Evolutionary conservation across 73 alveolate genomes (phyloP).

Genomic region (Effrenium voratum): DNA sequence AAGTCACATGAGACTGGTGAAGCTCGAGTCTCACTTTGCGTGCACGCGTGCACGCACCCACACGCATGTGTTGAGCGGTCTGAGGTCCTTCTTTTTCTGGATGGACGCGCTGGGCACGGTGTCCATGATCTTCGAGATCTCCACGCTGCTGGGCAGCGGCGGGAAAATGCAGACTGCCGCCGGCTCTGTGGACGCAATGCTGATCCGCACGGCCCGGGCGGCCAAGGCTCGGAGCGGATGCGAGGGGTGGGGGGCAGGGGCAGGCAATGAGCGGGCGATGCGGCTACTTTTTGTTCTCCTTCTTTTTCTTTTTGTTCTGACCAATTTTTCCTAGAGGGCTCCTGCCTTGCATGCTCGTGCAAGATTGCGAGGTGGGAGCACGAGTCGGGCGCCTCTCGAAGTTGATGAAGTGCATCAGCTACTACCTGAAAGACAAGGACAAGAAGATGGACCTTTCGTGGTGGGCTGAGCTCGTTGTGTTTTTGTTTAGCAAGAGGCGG

Average conservation of each 20-base stretch:
- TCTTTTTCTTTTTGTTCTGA: too few relatives aligned
- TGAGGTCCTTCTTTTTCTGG: slow-evolving; percentile 88
- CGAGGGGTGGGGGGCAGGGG: too few relatives aligned
- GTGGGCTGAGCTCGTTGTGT: background rate
- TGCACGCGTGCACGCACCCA: too few relatives aligned
- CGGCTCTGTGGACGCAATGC: slow-evolving; percentile 70
- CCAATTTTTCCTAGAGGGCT: background rate
- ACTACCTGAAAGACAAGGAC: slow-evolving; percentile 81
- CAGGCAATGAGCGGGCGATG: too few relatives aligned
- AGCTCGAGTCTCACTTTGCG: too few relatives aligned
- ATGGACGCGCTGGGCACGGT: slow-evolving; percentile 88
- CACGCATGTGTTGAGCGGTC: too few relatives aligned
- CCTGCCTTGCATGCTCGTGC: background rate
- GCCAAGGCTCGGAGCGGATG: slow-evolving; percentile 72
- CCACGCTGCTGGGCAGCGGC: slow-evolving; percentile 47
- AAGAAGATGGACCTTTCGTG: slow-evolving; percentile 27
- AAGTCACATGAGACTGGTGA: too few relatives aligned
- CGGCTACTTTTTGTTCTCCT: too few relatives aligned
- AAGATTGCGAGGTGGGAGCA: slow-evolving; percentile 50
- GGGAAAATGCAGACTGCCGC: slow-evolving; percentile 70
- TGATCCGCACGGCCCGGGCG: slow-evolving; percentile 76
- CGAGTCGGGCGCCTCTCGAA: slow-evolving; percentile 82
- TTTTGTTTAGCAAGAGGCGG: background rate
- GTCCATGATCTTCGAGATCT: slow-evolving; percentile 78
- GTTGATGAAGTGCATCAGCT: slow-evolving; percentile 83